These are phyloP conservation scores for Salix koriyanagi DNA, from an alignment of 345 rosid genomes.

Conservation along the genomic window DNA sequence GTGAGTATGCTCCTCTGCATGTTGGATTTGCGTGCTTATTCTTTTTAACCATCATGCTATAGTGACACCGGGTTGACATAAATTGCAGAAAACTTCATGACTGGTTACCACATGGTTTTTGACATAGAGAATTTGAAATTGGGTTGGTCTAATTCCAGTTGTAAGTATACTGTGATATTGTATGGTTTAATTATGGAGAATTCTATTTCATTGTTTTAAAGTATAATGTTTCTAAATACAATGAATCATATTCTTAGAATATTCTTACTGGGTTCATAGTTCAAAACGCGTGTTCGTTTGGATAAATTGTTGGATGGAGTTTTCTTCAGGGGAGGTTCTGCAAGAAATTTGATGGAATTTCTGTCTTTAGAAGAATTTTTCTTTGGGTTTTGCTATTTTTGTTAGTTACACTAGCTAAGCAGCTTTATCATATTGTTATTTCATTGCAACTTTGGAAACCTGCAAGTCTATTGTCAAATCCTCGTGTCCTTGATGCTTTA, in stretches of 20 bases:
- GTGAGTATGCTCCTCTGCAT: slow-evolving; percentile 32
- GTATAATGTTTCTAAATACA: background rate
- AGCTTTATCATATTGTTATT: background rate
- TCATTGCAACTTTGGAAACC: background rate
- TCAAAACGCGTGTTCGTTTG: no score
- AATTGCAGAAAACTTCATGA: slow-evolving; percentile 82
- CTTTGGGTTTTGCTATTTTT: background rate
- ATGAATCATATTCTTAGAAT: background rate
- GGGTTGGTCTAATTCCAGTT: slow-evolving; percentile 76
- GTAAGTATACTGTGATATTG: slow-evolving; percentile 38
- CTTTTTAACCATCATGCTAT: background rate
- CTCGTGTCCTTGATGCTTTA: no score
- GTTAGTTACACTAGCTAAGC: background rate
- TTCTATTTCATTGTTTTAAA: background rate
- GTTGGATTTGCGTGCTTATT: background rate
- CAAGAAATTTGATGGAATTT: background rate
- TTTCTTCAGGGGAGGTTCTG: background rate
- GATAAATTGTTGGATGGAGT: background rate
- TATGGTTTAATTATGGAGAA: background rate
- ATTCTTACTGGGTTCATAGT: background rate
- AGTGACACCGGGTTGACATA: background rate
- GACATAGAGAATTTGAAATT: slow-evolving; percentile 76
- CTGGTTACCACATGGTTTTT: slow-evolving; percentile 68
- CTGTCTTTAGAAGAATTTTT: background rate
- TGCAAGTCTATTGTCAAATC: background rate